phyloP scores from a whole-genome alignment of 2,329 filamentous ascomycete genomes.

The Trichophyton simii region DNA sequence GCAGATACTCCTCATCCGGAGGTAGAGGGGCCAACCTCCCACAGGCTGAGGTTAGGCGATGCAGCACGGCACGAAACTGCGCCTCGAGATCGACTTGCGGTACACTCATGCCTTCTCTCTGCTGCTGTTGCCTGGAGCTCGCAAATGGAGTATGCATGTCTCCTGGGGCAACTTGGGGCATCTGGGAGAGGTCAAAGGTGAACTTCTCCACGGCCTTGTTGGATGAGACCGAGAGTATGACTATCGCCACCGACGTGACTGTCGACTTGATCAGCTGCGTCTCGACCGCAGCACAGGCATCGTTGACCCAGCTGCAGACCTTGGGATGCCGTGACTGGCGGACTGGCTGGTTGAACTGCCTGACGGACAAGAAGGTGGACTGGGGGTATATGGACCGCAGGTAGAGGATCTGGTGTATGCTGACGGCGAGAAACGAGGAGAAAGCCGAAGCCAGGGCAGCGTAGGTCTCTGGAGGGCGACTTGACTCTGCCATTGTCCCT shows the following conservation, averaged over 20 bases:
- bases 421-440: constrained; percentile 65
- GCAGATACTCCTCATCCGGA: constrained; percentile 37
- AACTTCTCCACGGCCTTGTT: constrained; percentile 46
- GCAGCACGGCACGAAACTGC: constrained; percentile 37
- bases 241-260: constrained; percentile 44
- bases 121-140: constrained; percentile 12
- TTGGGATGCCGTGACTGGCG: constrained; percentile 75
- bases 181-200: constrained; percentile 47
- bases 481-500: not conserved
- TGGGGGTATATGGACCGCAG: constrained; percentile 68
- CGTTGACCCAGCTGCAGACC: constrained; percentile 74
- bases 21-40: constrained; percentile 32
- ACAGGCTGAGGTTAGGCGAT: constrained; percentile 33
- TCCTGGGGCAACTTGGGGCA: constrained; percentile 37
- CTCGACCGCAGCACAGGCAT: constrained; percentile 61
- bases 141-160: constrained; percentile 43
- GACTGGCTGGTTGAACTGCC: constrained; percentile 72
- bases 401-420: constrained; percentile 76
- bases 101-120: not conserved
- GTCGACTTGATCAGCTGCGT: constrained; percentile 53
- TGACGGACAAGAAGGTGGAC: constrained; percentile 62
- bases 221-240: constrained; percentile 41
- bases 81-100: constrained; percentile 33
- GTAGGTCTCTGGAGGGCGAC: constrained; percentile 37
- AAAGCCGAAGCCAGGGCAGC: constrained; percentile 55